Conservation (phyloP, 257 asterid genomes). For the Paraleonurus japonicus region DNA sequence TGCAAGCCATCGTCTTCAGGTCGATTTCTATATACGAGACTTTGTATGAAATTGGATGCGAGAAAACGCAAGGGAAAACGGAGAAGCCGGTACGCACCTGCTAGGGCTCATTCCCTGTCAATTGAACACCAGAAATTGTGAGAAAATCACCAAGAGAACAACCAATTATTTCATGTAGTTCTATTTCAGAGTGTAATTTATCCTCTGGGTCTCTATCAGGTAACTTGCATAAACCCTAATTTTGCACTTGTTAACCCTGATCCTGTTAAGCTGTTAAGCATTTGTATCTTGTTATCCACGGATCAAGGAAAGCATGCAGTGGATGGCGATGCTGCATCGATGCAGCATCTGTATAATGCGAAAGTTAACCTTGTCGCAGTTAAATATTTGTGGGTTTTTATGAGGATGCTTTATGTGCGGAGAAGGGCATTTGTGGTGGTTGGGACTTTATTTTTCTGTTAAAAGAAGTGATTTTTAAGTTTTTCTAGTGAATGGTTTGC, state of each 20-base stretch:
- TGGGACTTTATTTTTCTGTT: neutral
- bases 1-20: neutral
- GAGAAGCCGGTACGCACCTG: conserved; percentile 4
- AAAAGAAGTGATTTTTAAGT: neutral
- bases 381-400: neutral
- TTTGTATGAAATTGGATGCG: neutral
- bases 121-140: neutral
- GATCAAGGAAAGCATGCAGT: conserved; percentile 11
- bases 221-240: conserved; percentile 23
- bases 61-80: neutral
- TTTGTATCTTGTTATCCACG: neutral
- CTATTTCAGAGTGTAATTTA: conserved; percentile 14
- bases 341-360: conserved; percentile 3
- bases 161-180: conserved; percentile 19
- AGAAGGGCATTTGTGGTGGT: neutral
- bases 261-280: neutral
- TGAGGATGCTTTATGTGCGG: neutral
- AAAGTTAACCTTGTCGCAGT: neutral
- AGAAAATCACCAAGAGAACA: neutral
- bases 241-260: neutral
- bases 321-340: neutral
- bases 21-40: neutral
- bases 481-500: neutral
- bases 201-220: conserved; percentile 15
- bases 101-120: conserved; percentile 19